Conservation (phyloP, 176 grass and related monocot species). For the Hordeum marinum region DNA sequence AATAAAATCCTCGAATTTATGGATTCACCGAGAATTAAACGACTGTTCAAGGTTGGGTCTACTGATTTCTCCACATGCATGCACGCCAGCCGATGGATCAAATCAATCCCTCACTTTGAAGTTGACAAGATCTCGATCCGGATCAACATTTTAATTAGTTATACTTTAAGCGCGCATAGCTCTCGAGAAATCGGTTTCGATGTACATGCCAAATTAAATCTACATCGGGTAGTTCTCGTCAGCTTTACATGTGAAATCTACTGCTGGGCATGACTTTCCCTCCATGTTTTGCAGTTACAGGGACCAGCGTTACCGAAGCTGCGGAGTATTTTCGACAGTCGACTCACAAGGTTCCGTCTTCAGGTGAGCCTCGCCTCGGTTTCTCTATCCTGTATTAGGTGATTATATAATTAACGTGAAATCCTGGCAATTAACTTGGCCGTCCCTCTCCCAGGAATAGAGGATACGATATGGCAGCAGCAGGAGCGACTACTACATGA, state of each 20-base stretch:
- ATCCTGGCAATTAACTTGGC: background rate
- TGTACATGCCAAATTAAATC: too few relatives aligned
- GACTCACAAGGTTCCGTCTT: constrained; percentile 20
- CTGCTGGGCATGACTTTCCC: background rate
- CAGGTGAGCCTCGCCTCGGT: constrained; percentile 1
- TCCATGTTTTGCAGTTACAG: background rate
- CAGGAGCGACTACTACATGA: background rate
- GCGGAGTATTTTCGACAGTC: background rate
- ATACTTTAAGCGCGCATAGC: background rate
- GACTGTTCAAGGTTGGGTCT: background rate
- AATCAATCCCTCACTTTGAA: background rate
- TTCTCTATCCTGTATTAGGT: too few relatives aligned
- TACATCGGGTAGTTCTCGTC: too few relatives aligned
- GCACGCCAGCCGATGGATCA: background rate
- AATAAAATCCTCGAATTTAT: background rate
- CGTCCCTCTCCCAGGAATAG: background rate
- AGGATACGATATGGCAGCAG: background rate
- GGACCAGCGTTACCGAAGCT: constrained; percentile 1
- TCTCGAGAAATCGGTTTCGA: background rate
- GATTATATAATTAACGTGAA: background rate
- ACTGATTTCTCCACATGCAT: background rate
- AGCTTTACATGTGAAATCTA: background rate
- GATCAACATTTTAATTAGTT: background rate
- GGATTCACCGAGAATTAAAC: background rate
- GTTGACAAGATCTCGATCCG: background rate